Evolutionary conservation across 169 alveolate genomes (phyloP), one percentile per base, ranked within the genome.

Genomic region (Plasmodium blacklocki): DNA sequence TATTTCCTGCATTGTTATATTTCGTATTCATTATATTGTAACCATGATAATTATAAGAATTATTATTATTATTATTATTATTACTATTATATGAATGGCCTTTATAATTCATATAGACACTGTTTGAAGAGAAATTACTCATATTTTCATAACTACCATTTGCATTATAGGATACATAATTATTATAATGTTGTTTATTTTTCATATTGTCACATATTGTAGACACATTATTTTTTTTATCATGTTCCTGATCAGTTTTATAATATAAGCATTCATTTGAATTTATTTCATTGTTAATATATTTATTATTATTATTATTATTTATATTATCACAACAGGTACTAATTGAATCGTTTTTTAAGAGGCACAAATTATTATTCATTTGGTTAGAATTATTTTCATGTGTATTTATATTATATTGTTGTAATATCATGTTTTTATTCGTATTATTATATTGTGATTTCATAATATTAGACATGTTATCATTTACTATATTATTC

Each of bases 251-350:
- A 78, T 26, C 6, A 12, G 5, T 32, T 11, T 26, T 67, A 45
- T 78, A 56, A 64, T 64, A 26, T 66, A 78, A 32, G 45, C 0
- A 78, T 39, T 49, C 45, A 21, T 63, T 49, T 64, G 59, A 78
- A 21, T 49, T 26, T 49, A 21, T 29, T 32, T 66, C 56, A 43
- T 50, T 64, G 50, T 78, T 78, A 23, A 52, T 43, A 26, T 49
- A 5, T 19, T 19, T 50, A 15, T 67, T 66, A 15, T n/a, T 62
- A 43, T 26, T 43, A 15, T 19, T n/a, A 66, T 64, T 39, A 64
- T 26, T 50, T 15, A 9, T 62, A 62, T 62, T 62, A 18, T 62
- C 71, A 62, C 45, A 23, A 62, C 71, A 62, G 15, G 71, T 62
- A 54, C 60, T 67, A 58, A 19, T 29, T 21, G 73, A 29, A 47